Conservation (phyloP, 2,329 filamentous ascomycete species). For the Aureobasidium sp. region DNA sequence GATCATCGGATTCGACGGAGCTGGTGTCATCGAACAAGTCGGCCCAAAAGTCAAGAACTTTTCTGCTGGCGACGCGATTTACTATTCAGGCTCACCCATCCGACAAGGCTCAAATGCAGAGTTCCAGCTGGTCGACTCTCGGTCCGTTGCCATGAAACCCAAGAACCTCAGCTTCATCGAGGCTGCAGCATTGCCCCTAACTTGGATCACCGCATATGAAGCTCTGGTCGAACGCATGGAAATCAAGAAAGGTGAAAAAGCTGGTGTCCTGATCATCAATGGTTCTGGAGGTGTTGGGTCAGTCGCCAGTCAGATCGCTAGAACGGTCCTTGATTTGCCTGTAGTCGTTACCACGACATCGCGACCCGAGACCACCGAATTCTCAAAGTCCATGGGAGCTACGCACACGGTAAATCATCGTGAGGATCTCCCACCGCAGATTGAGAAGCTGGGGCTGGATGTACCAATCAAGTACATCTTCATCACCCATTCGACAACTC, state of each 20-base stretch:
- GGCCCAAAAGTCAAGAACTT: slow-evolving; percentile 28
- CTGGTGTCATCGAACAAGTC: slow-evolving; percentile 29
- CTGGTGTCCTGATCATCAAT: slow-evolving; percentile 38
- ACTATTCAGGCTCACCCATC: slow-evolving; percentile 32
- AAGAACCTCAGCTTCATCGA: slow-evolving; percentile 30
- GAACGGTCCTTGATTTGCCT: slow-evolving; percentile 30
- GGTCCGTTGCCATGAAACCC: slow-evolving; percentile 33
- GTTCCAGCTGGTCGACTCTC: slow-evolving; percentile 34
- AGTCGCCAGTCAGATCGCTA: slow-evolving; percentile 37
- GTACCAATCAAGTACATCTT: slow-evolving; percentile 35
- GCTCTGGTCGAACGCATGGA: slow-evolving; percentile 37
- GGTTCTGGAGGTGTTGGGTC: slow-evolving; percentile 38
- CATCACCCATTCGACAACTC: slow-evolving; percentile 33
- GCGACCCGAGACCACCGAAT: slow-evolving; percentile 31
- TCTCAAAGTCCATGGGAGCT: slow-evolving; percentile 33
- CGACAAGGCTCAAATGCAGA: slow-evolving; percentile 36
- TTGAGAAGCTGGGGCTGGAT: slow-evolving; percentile 28
- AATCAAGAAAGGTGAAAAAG: slow-evolving; percentile 28
- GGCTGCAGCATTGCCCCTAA: slow-evolving; percentile 37
- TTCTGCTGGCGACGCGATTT: slow-evolving; percentile 36
- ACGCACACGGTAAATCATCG: slow-evolving; percentile 38
- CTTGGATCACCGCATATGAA: slow-evolving; percentile 37
- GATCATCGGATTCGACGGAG: slow-evolving; percentile 37
- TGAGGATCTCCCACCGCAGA: slow-evolving; percentile 31
- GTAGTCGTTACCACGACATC: slow-evolving; percentile 38